Evolutionary conservation across 2,329 filamentous ascomycete genomes (phyloP).

Genomic region (Fusarium sp.): DNA sequence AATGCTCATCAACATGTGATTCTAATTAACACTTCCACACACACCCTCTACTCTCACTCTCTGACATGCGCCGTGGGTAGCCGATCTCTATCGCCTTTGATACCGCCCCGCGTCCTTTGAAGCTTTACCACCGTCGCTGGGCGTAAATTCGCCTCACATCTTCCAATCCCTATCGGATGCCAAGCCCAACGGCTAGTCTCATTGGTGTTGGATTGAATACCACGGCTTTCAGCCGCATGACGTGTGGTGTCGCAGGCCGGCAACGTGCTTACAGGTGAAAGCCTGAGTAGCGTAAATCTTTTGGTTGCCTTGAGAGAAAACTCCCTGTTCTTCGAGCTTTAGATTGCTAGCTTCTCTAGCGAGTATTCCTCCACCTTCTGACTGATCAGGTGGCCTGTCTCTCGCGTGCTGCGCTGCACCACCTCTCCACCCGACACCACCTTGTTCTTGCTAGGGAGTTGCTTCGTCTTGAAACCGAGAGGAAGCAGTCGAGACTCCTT

Average conservation of each 20-base stretch:
- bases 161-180: conserved; percentile 30
- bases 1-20: conserved; percentile 32
- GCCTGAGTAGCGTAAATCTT: conserved; percentile 21
- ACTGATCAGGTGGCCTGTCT: conserved; percentile 81
- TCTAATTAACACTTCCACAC: conserved; percentile 29
- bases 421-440: conserved; percentile 77
- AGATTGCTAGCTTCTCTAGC: conserved; percentile 80
- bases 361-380: conserved; percentile 86
- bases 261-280: conserved; percentile 26
- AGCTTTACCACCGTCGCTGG: conserved; percentile 31
- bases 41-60: conserved; percentile 11
- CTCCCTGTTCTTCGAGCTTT: conserved; percentile 44
- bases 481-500: conserved; percentile 70
- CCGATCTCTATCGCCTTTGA: conserved; percentile 36
- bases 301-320: conserved; percentile 25
- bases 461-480: conserved; percentile 75
- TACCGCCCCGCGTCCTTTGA: conserved; percentile 19
- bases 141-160: conserved; percentile 30
- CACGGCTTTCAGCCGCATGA: conserved; percentile 38
- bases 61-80: conserved; percentile 41
- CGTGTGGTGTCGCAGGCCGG: conserved; percentile 28
- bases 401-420: conserved; percentile 74
- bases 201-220: conserved; percentile 5
- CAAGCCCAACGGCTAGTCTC: conserved; percentile 20
- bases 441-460: conserved; percentile 65